Evolutionary conservation across 2,329 filamentous ascomycete species (phyloP).

Genomic region (Fusarium lyarnte): DNA sequence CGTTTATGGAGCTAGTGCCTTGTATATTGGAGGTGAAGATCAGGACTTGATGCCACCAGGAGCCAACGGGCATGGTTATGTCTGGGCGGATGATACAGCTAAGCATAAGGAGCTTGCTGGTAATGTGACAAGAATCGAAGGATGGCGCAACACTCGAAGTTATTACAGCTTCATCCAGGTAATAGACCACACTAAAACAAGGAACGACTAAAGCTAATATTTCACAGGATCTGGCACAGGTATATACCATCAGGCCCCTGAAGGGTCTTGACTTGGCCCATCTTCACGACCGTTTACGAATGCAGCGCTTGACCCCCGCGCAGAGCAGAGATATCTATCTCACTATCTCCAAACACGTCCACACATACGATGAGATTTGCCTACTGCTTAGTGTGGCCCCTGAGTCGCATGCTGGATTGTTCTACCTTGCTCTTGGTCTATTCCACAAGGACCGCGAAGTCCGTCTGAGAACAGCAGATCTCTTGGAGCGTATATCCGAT

Average conservation of each 20-base stretch:
- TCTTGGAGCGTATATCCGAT: conserved; percentile 82
- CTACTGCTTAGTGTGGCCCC: conserved; percentile 84
- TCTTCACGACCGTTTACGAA: conserved; percentile 89
- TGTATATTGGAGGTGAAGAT: conserved; percentile 85
- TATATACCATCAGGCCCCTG: conserved; percentile 73
- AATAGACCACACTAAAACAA: conserved; percentile 32
- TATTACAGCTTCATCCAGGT: conserved; percentile 96
- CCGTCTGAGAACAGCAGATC: conserved; percentile 76
- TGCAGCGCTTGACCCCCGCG: conserved; percentile 78
- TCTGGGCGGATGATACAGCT: conserved; percentile 86
- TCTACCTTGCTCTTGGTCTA: conserved; percentile 88
- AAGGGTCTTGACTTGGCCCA: conserved; percentile 89
- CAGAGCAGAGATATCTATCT: conserved; percentile 88
- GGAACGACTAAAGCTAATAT: conserved; percentile 15
- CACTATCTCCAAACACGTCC: conserved; percentile 77
- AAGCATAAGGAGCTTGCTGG: conserved; percentile 89
- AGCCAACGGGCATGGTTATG: conserved; percentile 87
- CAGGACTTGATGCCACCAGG: conserved; percentile 66
- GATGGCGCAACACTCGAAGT: conserved; percentile 93
- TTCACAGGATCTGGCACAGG: conserved; percentile 68
- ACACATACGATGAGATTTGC: conserved; percentile 85
- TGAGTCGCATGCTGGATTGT: conserved; percentile 86
- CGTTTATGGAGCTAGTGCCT: conserved; percentile 90
- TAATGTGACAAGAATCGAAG: conserved; percentile 92
- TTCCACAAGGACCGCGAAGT: conserved; percentile 91